Conservation (phyloP, 2,329 filamentous ascomycete species). For the Seiridium cupressi region DNA sequence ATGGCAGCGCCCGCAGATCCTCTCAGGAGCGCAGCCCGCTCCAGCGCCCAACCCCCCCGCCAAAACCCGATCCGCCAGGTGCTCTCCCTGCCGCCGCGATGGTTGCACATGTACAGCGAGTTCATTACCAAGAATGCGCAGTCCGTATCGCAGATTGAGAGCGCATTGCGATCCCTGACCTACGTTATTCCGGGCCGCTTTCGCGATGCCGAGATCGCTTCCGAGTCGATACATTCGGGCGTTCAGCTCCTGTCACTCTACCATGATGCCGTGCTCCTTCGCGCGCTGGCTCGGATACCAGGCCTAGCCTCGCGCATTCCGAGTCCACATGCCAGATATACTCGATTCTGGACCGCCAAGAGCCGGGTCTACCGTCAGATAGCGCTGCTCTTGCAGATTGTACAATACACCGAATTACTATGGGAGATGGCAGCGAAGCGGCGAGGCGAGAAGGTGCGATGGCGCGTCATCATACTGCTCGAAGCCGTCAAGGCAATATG, state of each 20-base stretch:
- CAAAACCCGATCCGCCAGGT: slow-evolving; percentile 37
- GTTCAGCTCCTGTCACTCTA: slow-evolving; percentile 90
- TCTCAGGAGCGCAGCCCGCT: slow-evolving; percentile 15
- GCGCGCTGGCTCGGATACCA: slow-evolving; percentile 59
- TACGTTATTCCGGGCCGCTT: slow-evolving; percentile 94
- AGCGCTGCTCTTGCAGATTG: slow-evolving; percentile 80
- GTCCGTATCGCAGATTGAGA: slow-evolving; percentile 93
- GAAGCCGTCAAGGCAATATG: slow-evolving; percentile 87
- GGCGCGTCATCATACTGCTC: slow-evolving; percentile 82
- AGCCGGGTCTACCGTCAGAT: slow-evolving; percentile 74
- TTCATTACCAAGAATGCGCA: slow-evolving; percentile 95
- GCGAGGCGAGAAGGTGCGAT: slow-evolving; percentile 75
- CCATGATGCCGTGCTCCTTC: slow-evolving; percentile 82
- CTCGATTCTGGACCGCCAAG: slow-evolving; percentile 62
- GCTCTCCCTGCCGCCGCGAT: slow-evolving; percentile 61
- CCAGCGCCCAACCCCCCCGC: slow-evolving; percentile 12
- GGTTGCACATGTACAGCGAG: slow-evolving; percentile 73
- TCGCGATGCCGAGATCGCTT: slow-evolving; percentile 90
- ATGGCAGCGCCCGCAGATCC: slow-evolving; percentile 7
- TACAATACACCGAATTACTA: slow-evolving; percentile 92
- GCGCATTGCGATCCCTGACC: slow-evolving; percentile 84
- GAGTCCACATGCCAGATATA: slow-evolving; percentile 63
- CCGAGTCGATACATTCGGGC: slow-evolving; percentile 84
- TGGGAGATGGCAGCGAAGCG: slow-evolving; percentile 97
- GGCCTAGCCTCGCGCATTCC: slow-evolving; percentile 51